phyloP scores from a whole-genome alignment of 257 asterid species.

The Primulina huaijiensis region DNA sequence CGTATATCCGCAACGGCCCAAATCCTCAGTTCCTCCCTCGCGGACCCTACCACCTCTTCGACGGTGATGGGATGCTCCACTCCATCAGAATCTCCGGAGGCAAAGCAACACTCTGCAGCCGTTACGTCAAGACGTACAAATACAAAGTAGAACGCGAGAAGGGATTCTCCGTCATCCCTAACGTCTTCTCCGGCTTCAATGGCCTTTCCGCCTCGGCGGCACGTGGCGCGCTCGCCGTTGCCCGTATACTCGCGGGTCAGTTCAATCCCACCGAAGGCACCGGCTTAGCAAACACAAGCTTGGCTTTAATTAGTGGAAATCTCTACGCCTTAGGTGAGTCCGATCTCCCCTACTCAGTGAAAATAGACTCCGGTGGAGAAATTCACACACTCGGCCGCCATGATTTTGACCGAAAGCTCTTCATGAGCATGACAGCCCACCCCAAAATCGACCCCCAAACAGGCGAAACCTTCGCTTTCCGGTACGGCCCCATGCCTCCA shows the following conservation, averaged over 20 bases:
- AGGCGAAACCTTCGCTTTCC: conserved; percentile 64
- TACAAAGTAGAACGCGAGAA: conserved; percentile 40
- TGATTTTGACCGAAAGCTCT: conserved; percentile 52
- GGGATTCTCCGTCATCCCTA: conserved; percentile 52
- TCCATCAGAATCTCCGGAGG: conserved; percentile 51
- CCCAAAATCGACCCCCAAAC: conserved; percentile 64
- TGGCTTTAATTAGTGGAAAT: conserved; percentile 51
- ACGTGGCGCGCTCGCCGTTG: conserved; percentile 50
- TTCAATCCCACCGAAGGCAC: conserved; percentile 48
- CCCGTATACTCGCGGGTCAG: conserved; percentile 50
- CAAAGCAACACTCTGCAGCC: conserved; percentile 61
- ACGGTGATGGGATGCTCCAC: conserved; percentile 91
- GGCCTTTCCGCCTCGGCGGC: conserved; percentile 57
- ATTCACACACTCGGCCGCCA: conserved; percentile 57
- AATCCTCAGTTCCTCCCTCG: conserved; percentile 75
- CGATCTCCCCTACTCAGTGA: conserved; percentile 60
- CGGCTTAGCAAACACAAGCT: conserved; percentile 68
- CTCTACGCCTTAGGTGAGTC: conserved; percentile 74
- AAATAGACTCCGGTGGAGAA: conserved; percentile 49
- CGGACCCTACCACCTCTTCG: conserved; percentile 76
- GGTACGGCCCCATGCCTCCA: conserved; percentile 71
- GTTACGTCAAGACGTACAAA: conserved; percentile 64
- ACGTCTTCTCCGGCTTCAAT: conserved; percentile 59
- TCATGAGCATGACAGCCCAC: conserved; percentile 76
- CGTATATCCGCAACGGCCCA: conserved; percentile 81